Base-by-base conservation (phyloP, 257 asterid species). In the Nicotiana attenuata region DNA sequence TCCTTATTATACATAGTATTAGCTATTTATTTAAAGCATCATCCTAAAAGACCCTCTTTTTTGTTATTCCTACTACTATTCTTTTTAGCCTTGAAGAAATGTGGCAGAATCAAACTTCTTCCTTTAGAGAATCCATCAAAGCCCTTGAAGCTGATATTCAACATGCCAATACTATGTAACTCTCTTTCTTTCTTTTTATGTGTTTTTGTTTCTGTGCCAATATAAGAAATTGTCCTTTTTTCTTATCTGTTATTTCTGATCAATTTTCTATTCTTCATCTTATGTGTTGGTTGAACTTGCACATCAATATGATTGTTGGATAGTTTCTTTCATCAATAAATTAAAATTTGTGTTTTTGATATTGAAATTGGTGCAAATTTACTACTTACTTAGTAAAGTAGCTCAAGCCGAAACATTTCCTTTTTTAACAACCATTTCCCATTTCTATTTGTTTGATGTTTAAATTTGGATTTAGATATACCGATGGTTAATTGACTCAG, bases 111-210 rank as follows among this genome's bases (percentile, higher is more conserved):
- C 87, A 82, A 64, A 56, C 80, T 50, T 83, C 88, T 87, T 90
- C 93, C 59, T 82, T 89, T 53, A 87, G 89, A 85, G 97, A 92
- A 82, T 91, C 93, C 10, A 85, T 91, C 86, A 89, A 92, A 78
- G 84, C 90, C 82, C 88, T 91, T 77, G 94, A 92, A 92, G 90
- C 89, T 86, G 95, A 92, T 88, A 83, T 92, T 85, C 91, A 87
- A 81, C 92, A 92, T 87, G 97, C 97, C 88, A 92, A 92, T 87
- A 78, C 82, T 81, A 66, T 92, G 97, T 92, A 87, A 88, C 89
- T 85, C 38, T 41, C 9, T 33, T 83, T 22, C 16, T 29, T 47
- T 45, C 31, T 47, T 6, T 66, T 81, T 26, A 10, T 45, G 7
- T 41, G 28, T 13, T 41, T 16, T 65, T 28, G 16, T 73, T 59